Evolutionary conservation across 2,329 filamentous ascomycete species (phyloP).

Genomic region (Apiospora koreana): DNA sequence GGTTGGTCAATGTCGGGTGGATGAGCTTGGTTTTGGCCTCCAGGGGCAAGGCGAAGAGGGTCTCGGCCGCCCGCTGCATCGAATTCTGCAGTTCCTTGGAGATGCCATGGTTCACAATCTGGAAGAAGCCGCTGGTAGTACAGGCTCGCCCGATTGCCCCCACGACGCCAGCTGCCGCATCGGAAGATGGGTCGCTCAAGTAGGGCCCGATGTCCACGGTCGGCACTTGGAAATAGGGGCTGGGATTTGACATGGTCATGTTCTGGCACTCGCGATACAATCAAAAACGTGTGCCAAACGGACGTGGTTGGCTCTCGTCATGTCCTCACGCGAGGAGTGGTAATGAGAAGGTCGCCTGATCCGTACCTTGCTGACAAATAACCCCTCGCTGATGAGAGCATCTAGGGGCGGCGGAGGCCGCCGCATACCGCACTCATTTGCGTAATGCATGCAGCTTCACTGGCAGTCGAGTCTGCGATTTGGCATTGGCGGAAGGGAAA

Average conservation of each 20-base stretch:
- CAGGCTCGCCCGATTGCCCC: slow-evolving; percentile 33
- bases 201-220: slow-evolving; percentile 36
- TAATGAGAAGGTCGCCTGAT: background rate
- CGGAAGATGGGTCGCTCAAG: slow-evolving; percentile 29
- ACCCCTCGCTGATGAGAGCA: background rate
- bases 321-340: background rate
- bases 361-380: background rate
- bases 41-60: slow-evolving; percentile 49
- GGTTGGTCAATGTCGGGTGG: slow-evolving; percentile 39
- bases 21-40: slow-evolving; percentile 45
- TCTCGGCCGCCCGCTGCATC: slow-evolving; percentile 42
- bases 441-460: background rate
- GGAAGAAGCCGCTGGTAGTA: slow-evolving; percentile 53
- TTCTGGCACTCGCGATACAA: background rate
- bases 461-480: background rate
- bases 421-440: background rate
- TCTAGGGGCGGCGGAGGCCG: background rate
- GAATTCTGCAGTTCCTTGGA: slow-evolving; percentile 38
- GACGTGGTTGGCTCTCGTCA: background rate
- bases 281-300: background rate
- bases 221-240: slow-evolving; percentile 22
- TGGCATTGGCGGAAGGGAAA: background rate
- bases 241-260: background rate
- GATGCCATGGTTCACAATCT: slow-evolving; percentile 50
- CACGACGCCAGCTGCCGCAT: slow-evolving; percentile 28